These are phyloP conservation scores for Colletotrichum sp. DNA, from an alignment of 2,329 filamentous ascomycete species.

Conservation along the genomic window DNA sequence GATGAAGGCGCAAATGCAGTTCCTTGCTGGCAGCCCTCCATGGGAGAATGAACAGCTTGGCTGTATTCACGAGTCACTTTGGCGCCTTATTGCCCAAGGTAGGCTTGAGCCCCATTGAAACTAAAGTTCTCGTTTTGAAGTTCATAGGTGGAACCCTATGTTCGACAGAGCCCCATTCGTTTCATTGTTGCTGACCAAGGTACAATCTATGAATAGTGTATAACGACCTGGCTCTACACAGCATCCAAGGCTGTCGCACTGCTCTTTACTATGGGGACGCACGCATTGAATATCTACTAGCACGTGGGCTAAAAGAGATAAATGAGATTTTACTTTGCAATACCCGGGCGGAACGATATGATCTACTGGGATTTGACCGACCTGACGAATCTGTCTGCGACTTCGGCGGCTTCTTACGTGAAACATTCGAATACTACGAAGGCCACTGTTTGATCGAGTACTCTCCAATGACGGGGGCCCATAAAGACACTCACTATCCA, in stretches of 20 bases:
- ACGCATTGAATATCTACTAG: background rate
- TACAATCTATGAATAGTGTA: background rate
- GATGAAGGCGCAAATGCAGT: background rate
- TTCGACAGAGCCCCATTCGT: background rate
- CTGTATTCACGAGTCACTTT: background rate
- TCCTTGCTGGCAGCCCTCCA: background rate
- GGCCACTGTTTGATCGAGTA: background rate
- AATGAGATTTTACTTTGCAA: background rate
- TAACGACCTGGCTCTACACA: background rate
- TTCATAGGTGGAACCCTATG: background rate
- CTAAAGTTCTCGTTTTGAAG: background rate
- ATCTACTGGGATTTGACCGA: background rate
- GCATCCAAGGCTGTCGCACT: background rate
- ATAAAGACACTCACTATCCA: background rate
- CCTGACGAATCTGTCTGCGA: background rate
- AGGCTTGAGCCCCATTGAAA: background rate
- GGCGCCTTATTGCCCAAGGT: background rate
- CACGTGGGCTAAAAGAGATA: background rate
- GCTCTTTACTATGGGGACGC: background rate
- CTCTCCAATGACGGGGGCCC: background rate
- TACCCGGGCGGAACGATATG: background rate
- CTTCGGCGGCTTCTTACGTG: background rate
- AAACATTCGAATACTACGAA: background rate
- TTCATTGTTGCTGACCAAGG: background rate
- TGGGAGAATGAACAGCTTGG: background rate